Evolutionary conservation across 805 yeast genomes (phyloP).

Genomic region (Helenozyma baotianmanensis): DNA sequence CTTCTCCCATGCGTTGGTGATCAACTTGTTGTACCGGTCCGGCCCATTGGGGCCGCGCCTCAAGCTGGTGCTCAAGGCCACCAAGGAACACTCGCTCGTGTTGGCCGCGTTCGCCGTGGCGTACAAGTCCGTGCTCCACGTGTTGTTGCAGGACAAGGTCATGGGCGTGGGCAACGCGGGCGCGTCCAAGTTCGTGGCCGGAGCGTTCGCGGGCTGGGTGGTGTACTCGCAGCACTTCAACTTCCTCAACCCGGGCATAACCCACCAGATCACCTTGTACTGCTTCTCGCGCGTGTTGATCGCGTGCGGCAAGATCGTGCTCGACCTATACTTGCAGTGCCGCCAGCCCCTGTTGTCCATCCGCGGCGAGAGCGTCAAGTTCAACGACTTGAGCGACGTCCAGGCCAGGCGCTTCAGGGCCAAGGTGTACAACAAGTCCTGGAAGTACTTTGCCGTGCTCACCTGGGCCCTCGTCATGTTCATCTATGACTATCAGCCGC

Average conservation of each 20-base stretch:
- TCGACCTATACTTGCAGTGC: slow-evolving; percentile 34
- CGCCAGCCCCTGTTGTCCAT: slow-evolving; percentile 29
- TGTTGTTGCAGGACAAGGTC: slow-evolving; percentile 28
- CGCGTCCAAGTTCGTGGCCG: slow-evolving; percentile 34
- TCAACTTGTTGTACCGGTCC: slow-evolving; percentile 50
- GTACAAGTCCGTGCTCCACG: slow-evolving; percentile 39
- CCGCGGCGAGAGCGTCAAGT: slow-evolving; percentile 17
- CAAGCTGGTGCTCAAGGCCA: slow-evolving; percentile 44
- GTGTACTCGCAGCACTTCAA: slow-evolving; percentile 43
- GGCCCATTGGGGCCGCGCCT: slow-evolving; percentile 47
- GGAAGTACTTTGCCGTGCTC: slow-evolving; percentile 59
- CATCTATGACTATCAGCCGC: slow-evolving; percentile 59
- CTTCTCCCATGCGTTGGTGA: slow-evolving; percentile 61
- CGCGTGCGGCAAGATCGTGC: slow-evolving; percentile 53
- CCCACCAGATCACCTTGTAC: slow-evolving; percentile 73
- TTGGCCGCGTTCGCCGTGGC: slow-evolving; percentile 53
- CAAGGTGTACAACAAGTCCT: slow-evolving; percentile 31
- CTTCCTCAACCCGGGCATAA: slow-evolving; percentile 44
- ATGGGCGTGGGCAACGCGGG: slow-evolving; percentile 27
- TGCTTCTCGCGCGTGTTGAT: slow-evolving; percentile 65
- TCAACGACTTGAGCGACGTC: slow-evolving; percentile 23
- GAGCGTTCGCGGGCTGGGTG: slow-evolving; percentile 38
- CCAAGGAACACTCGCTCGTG: slow-evolving; percentile 51
- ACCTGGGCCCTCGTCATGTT: slow-evolving; percentile 76
- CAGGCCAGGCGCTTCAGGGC: slow-evolving; percentile 33